Conservation (phyloP, 1,284 basidiomycete species). For the Sanghuangporus baumii region DNA sequence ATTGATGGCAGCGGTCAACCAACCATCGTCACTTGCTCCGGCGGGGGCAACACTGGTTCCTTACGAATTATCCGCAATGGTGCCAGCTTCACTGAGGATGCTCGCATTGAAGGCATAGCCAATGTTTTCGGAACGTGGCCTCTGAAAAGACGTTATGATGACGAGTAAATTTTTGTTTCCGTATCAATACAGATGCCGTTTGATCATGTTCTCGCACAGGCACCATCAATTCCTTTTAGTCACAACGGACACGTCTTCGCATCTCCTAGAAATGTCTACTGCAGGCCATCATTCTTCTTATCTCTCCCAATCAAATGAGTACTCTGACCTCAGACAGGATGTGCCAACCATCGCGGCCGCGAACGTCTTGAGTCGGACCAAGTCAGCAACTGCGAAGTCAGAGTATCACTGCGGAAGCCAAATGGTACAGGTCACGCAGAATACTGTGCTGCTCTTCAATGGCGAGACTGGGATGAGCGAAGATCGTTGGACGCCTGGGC, state of each 20-base stretch:
- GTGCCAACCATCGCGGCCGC: conserved; percentile 61
- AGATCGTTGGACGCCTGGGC: conserved; percentile 7
- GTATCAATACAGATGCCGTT: conserved; percentile 1
- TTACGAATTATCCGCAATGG: conserved; percentile 82
- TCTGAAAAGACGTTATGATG: conserved; percentile 44
- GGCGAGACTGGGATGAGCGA: neutral
- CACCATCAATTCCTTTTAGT: conserved; percentile 51
- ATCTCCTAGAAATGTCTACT: conserved; percentile 45
- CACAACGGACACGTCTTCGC: conserved; percentile 49
- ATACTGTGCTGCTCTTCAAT: conserved; percentile 6
- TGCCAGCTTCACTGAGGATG: conserved; percentile 72
- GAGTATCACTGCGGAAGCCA: conserved; percentile 47
- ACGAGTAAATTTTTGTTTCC: conserved; percentile 38
- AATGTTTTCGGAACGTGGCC: conserved; percentile 64
- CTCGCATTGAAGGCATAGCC: conserved; percentile 53
- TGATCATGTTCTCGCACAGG: conserved; percentile 27
- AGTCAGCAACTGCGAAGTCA: conserved; percentile 25
- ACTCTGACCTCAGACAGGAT: conserved; percentile 39
- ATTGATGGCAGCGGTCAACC: conserved; percentile 70
- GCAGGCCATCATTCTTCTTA: conserved; percentile 31
- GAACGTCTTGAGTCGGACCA: conserved; percentile 42
- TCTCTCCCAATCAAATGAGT: conserved; percentile 31
- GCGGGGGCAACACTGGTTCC: conserved; percentile 76
- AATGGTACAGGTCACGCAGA: conserved; percentile 69
- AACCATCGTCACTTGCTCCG: conserved; percentile 87